Conservation (phyloP, 1,284 basidiomycete genomes). For the Bjerkandera adusta region DNA sequence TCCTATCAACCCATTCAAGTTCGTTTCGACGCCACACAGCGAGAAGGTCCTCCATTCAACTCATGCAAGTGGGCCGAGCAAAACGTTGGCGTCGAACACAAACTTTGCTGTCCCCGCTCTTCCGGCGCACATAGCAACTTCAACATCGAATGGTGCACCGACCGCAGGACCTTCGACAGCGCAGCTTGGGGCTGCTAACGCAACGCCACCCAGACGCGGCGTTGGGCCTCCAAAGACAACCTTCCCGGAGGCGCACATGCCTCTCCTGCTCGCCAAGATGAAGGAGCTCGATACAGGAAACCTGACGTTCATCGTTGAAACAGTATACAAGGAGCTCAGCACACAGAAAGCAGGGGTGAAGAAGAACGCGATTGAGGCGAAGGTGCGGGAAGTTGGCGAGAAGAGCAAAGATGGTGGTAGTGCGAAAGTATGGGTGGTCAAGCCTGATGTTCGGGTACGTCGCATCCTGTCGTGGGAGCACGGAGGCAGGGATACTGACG, state of each 20-base stretch:
- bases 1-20: slow-evolving; percentile 78
- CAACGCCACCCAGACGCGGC: slow-evolving; percentile 32
- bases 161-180: slow-evolving; percentile 11
- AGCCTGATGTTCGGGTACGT: slow-evolving; percentile 37
- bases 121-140: slow-evolving; percentile 27
- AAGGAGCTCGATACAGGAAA: slow-evolving; percentile 52
- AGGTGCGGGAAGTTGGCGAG: slow-evolving; percentile 70
- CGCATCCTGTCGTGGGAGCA: not conserved
- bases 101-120: slow-evolving; percentile 39
- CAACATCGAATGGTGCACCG: slow-evolving; percentile 1
- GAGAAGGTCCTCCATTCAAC: slow-evolving; percentile 24
- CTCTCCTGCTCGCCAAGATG: slow-evolving; percentile 58
- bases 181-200: slow-evolving; percentile 8
- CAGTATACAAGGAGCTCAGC: slow-evolving; percentile 63
- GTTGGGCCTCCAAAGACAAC: slow-evolving; percentile 46
- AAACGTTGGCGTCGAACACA: not conserved
- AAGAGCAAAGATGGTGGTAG: slow-evolving; percentile 46
- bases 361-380: slow-evolving; percentile 80
- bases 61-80: not conserved
- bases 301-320: slow-evolving; percentile 66
- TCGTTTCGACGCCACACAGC: slow-evolving; percentile 51
- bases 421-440: slow-evolving; percentile 69
- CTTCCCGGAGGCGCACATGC: slow-evolving; percentile 67
- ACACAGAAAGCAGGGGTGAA: slow-evolving; percentile 70
- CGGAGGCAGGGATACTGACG: not conserved